A percentile compares a stretch with the other conserved stretches of the same genome.
Conservation (phyloP, 1,284 basidiomycete species). For the Trichosporon inkin region DNA sequence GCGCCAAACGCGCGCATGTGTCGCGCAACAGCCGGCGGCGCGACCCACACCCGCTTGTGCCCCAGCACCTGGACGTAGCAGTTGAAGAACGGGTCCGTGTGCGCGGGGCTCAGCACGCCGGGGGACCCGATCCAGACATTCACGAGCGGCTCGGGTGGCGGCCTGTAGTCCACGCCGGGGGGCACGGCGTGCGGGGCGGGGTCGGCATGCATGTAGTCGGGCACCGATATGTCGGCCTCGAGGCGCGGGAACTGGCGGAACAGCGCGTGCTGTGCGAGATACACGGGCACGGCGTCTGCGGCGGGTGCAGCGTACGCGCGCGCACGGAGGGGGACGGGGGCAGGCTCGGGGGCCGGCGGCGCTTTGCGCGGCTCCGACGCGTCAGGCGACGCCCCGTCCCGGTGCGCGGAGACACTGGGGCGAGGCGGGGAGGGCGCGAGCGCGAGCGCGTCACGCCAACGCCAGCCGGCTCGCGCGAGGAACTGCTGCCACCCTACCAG, state of each 20-base stretch:
- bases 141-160: constrained; percentile 61
- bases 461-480: constrained; percentile 57
- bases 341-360: too few relatives aligned
- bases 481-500: constrained; percentile 77
- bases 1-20: constrained; percentile 57
- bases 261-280: constrained; percentile 87
- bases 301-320: too few relatives aligned
- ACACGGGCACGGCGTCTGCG: constrained; percentile 52
- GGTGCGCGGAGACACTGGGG: too few relatives aligned
- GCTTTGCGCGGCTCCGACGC: too few relatives aligned
- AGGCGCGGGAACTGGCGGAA: constrained; percentile 78
- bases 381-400: too few relatives aligned
- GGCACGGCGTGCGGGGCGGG: constrained; percentile 48
- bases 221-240: constrained; percentile 66
- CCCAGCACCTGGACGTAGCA: constrained; percentile 87
- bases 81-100: constrained; percentile 95
- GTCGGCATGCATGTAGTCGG: constrained; percentile 79
- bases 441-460: too few relatives aligned
- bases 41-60: constrained; percentile 85
- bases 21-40: constrained; percentile 60
- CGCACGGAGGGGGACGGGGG: too few relatives aligned
- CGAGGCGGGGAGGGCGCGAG: too few relatives aligned
- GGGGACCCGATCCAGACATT: constrained; percentile 85
- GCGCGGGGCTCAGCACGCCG: constrained; percentile 68
- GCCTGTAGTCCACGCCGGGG: constrained; percentile 52